Base-by-base conservation (phyloP, 768 basidiomycete species). In the Collybiopsis confluens region DNA sequence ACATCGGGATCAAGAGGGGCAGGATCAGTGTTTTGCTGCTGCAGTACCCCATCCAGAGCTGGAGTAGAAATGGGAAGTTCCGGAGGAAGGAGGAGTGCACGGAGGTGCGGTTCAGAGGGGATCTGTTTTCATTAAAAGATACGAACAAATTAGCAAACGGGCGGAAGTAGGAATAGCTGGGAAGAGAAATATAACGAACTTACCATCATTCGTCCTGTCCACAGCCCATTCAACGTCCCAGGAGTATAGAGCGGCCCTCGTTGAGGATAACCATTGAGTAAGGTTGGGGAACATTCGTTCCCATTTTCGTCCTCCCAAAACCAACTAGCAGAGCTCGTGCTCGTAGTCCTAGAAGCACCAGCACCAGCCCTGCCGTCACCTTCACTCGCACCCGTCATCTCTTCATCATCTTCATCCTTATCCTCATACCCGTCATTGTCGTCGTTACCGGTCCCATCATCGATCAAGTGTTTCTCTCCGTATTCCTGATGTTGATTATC, bases 181-280 rank as follows among this genome's bases (percentile, higher is more conserved):
- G 15, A 28, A 45, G 21, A 45, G 11, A 7, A 21, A 23, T 15
- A 15, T 5, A 45, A 21, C 13, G 24, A 6, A 77, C 83, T 55
- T 52, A 87, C 85, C 52, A 82, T 67, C 65, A 85, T 74, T 20
- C 80, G 72, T 3, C 88, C 87, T 55, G 83, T 76, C 83, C 79
- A 85, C 8, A 79, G 69, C 1, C 83, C 83, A 33, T 64, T 66
- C 48, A 85, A 62, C 3, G 70, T 61, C 13, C 83, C 81, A 5
- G 72, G 74, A 1, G 70, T 70, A 62, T 81, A 82, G 4, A 58
- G 54, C 2, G 40, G 18, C 1, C 66, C 67, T 42, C 28, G 18
- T 21, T 53, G 41, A 27, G 49, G 48, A 30, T 43, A 51, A 10
- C 41, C 52, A 43, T 41, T 45, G 9, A 45, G 26, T 21, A 53